Evolutionary conservation across 1,139 yeast genomes (phyloP).

Genomic region (Hansenula anomala): DNA sequence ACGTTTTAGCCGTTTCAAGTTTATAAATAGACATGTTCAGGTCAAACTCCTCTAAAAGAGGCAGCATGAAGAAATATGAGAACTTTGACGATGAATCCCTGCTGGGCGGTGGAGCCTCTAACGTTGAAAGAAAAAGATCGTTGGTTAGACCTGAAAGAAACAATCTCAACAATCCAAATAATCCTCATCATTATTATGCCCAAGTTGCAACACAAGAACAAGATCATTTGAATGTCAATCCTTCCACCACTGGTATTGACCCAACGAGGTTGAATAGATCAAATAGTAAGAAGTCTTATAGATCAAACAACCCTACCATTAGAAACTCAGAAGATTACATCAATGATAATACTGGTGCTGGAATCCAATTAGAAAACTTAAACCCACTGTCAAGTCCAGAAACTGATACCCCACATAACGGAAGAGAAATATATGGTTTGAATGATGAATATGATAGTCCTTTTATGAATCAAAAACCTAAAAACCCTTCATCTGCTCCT

Average conservation of each 20-base stretch:
- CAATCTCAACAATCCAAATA: slow-evolving; percentile 55
- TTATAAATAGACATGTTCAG: too few species aligned
- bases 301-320: neutral
- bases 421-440: slow-evolving; percentile 53
- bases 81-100: slow-evolving; percentile 21
- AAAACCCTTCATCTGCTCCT: neutral
- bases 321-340: slow-evolving; percentile 2
- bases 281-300: slow-evolving; percentile 6
- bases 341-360: slow-evolving; percentile 2
- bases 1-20: too few species aligned
- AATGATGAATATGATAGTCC: slow-evolving; percentile 47
- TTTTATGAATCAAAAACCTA: slow-evolving; percentile 2
- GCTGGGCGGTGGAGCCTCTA: slow-evolving; percentile 11
- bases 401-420: slow-evolving; percentile 23
- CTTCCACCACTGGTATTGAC: slow-evolving; percentile 71
- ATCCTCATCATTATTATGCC: slow-evolving; percentile 78
- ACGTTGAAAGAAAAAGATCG: slow-evolving; percentile 49
- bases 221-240: slow-evolving; percentile 57
- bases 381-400: slow-evolving; percentile 13
- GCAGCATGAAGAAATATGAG: slow-evolving; percentile 13
- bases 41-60: slow-evolving; percentile 17
- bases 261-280: slow-evolving; percentile 35
- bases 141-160: slow-evolving; percentile 79
- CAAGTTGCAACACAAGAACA: slow-evolving; percentile 72
- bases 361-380: slow-evolving; percentile 16